Evolutionary conservation across 83 land plant species (phyloP), one percentile per base, ranked within the genome.

Genomic region (Picea mariana): DNA sequence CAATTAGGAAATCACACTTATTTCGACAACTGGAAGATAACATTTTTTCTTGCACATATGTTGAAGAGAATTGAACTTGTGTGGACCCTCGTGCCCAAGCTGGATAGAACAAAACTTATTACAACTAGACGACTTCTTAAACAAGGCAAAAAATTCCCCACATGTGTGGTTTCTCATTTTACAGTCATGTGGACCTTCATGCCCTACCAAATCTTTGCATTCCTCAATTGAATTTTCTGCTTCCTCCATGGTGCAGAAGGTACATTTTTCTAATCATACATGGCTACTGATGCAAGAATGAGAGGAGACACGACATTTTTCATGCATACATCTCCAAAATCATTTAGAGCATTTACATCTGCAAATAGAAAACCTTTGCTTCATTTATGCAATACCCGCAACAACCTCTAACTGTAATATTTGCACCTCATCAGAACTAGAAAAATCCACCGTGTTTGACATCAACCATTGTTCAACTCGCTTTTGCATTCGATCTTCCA

Each of bases 241-340:
- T 9, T 40, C 65, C 17, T 31, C 44, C 21, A 87, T 17, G 12
- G 21, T 61, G 80, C 71, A 31, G 34, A 31, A 31, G 34, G 34
- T 31, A 31, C 1, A 31, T 31, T 31, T 31, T 31, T 31, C 34
- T 58, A 44, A 9, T 68, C 89, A 85, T 17, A 12, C n/a, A 75
- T 87, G 89, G 66, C 18, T 49, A 1, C 88, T 82, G 18, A 76
- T 67, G 79, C 89, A 87, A 67, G 80, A 82, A 68, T 87, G 89
- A 31, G 34, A 31, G 34, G 34, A 31, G 34, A 31, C 34, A 31
- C 1, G 34, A 2, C 34, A 31, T 31, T 31, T 31, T 31, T 31
- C 34, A 31, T 31, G 34, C 34, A 31, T 31, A 47, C 89, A 87
- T 18, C 68, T 52, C 24, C 79, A 87, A 18, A 87, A 87, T 42